Evolutionary conservation across 345 rosid species (phyloP).

Genomic region (Bretschneidera sinensis): DNA sequence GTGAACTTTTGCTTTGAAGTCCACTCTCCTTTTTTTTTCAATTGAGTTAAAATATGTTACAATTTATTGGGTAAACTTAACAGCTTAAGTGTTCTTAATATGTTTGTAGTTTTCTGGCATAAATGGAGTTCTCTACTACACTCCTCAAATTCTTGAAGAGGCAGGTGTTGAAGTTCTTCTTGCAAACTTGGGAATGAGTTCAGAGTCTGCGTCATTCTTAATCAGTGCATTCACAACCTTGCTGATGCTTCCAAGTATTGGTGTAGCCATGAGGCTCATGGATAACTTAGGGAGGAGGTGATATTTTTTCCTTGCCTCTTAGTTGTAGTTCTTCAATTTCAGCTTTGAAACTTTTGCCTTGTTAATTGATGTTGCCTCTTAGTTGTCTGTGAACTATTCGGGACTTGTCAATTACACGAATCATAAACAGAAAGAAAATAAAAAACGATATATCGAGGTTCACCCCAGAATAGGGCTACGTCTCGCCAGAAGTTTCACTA

Average conservation of each 20-base stretch:
- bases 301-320: neutral
- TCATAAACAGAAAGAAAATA: too few relatives aligned
- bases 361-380: neutral
- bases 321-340: too few relatives aligned
- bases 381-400: neutral
- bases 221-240: conserved; percentile 82
- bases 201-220: conserved; percentile 85
- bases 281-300: conserved; percentile 94
- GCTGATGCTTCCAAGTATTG: conserved; percentile 93
- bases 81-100: neutral
- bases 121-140: conserved; percentile 93
- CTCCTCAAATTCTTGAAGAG: conserved; percentile 93
- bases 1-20: neutral
- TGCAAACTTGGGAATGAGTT: conserved; percentile 58
- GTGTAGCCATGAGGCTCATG: conserved; percentile 89
- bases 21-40: neutral
- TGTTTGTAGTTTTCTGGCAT: conserved; percentile 80
- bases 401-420: too few relatives aligned
- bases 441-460: too few relatives aligned
- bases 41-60: neutral
- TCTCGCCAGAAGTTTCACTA: too few relatives aligned
- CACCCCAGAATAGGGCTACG: too few relatives aligned
- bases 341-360: too few relatives aligned
- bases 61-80: neutral
- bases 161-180: conserved; percentile 94